Evolutionary conservation across 140 eudicot genomes (phyloP), one percentile per base, ranked within the genome.

Genomic region (Stevia rebaudiana): DNA sequence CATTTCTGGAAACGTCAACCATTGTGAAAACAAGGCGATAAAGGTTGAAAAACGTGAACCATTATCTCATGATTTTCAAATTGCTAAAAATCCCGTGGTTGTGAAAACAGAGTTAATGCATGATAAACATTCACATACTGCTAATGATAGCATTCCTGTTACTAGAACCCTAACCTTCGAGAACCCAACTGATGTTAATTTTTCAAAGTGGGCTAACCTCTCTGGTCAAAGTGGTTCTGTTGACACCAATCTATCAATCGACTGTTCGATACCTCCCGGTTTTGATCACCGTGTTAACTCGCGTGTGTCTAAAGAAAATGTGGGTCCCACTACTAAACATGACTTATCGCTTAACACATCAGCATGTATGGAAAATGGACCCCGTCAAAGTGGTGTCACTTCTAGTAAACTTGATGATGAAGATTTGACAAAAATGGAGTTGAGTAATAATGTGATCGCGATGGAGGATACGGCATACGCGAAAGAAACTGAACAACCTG

Each of bases 181-280:
- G 77, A 63, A 52, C 28, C 28, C 71, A 16, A 41, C 71, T 18
- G 58, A 21, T 12, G 59, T 33, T 54, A 53, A 28, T 42, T 53
- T 64, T 63, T 54, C 72, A 43, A 63, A 64, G 43, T 64, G 78
- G 78, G 51, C 65, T 22, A 54, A 46, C 25, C 58, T 31, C 11
- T 41, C 47, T 56, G 74, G 66, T 28, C 67, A 69, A 23, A 35
- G 23, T 30, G 35, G 49, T 21, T 21, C 60, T 54, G 77, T 64
- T 19, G 56, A 72, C 66, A 72, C 77, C 39, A 23, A 54, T 39
- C 43, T 72, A 19, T 63, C 78, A 11, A 72, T 72, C 66, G 72
- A 72, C 39, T 65, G 67, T 43, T 72, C 78, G 43, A 9, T 53
- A 43, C 78, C 78, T 10, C 77, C 77, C 0, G 77, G 77, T 53